Base-by-base conservation (phyloP, 2,329 filamentous ascomycete genomes). In the Plectosphaerella cucumerina region DNA sequence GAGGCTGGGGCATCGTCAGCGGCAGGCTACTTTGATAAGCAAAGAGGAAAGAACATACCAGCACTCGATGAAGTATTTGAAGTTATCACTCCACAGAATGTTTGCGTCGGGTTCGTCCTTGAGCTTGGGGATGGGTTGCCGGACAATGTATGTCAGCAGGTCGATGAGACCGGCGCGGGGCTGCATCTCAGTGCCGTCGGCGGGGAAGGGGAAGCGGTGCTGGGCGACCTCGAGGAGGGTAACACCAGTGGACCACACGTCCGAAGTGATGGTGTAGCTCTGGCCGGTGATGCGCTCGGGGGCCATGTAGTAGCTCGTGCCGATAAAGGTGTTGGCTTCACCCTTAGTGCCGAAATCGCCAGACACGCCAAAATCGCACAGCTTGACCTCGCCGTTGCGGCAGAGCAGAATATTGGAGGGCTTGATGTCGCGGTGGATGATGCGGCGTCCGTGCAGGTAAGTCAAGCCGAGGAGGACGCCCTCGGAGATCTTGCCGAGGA, bases 21-120 rank as follows among this genome's bases (percentile, higher is more conserved):
- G 8, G 39, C 15, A 26, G 35, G 10, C 37, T 44, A 18, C 35
- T 12, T n/a, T n/a, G n/a, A n/a, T 3, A 12, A 44, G 21, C n/a
- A 37, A 12, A 26, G 15, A 14, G 34, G 9, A 20, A 14, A 41
- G 17, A 50, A 85, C 90, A 66, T 82, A 97, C 93, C 94, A 97
- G 82, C 92, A 97, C 73, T 97, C 92, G 62, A 99, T 97, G 62
- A 99, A 99, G 68, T 97, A 97, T 70, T 99, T 99, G 73, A 99
- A 97, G 65, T 89, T 96, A 60, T 95, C 89, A 60, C 89, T 96
- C 94, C 94, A 99, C 65, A 86, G 87, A 59, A 99, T 95, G 53
- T 86, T 86, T 59, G 88, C 89, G 31, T 90, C 85, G 1, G 90
- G 89, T 70, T 99, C 94, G 60, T 99, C 94, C 70, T 97, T 97